Base-by-base conservation (phyloP, 495 filamentous ascomycete genomes). In the Chlorociboria aeruginascens region DNA sequence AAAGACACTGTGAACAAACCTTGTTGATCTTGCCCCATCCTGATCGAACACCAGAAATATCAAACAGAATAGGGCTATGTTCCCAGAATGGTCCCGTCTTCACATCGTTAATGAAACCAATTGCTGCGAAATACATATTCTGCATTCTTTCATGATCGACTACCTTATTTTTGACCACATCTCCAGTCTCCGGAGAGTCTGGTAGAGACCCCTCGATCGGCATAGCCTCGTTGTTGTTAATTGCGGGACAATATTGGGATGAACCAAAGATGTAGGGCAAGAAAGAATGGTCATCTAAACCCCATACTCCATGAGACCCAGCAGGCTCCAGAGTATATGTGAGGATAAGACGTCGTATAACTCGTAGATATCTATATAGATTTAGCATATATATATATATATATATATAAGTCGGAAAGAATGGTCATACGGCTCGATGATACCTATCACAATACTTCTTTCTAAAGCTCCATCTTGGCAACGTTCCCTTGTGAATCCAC, bases 1-100 rank as follows among this genome's bases (percentile, higher is more conserved):
- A 30, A 36, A 32, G 8, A 35, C 13, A 46, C 28, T 29, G n/a
- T 40, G 9, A 31, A 36, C 60, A 48, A 60, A 84, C 84, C 76
- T 96, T 97, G 63, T 97, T 97, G 53, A 99, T 94, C 68, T 99
- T 99, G 25, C 81, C 92, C 92, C 92, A 99, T 31, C 92, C 93
- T 45, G 83, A 76, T 48, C 73, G 77, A 48, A 99, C 79, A 13
- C 92, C 92, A 4, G 84, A 90, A 31, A 99, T 89, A 65, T 99
- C 93, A 59, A 80, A 99, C 13, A 99, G 71, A 59, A 94, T 89
- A 2, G 88, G 93, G 49, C 86, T 93, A 59, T 99, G 92, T 56
- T 97, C 92, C 93, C 92, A 97, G 64, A 99, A 99, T 1, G 93
- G 92, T 0, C 92, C 92, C 45, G 70, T 87, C 63, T 99, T 99